Conservation (phyloP, 208 protist species). For the Crithidia acanthocephali region DNA sequence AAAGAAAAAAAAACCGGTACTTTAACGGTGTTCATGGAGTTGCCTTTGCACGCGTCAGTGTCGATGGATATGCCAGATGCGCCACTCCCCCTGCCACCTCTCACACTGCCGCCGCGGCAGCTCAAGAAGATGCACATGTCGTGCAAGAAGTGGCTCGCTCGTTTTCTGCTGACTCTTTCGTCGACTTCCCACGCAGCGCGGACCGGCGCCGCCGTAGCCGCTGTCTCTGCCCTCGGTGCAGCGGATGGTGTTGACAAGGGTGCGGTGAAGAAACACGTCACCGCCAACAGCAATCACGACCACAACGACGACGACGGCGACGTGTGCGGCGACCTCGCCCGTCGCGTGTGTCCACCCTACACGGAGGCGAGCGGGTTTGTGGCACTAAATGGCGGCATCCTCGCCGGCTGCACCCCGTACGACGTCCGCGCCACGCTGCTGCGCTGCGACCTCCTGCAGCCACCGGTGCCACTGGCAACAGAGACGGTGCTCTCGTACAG, state of each 20-base stretch:
- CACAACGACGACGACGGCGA: not conserved
- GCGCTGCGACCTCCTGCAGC: slow-evolving; percentile 19
- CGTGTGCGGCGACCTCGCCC: not conserved
- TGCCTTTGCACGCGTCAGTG: not conserved
- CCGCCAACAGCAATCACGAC: no score
- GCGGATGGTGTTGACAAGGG: no score
- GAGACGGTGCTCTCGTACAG: slow-evolving; percentile 22
- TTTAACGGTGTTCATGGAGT: not conserved
- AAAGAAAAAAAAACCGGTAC: no score
- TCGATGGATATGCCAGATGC: not conserved
- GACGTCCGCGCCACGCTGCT: slow-evolving; percentile 40
- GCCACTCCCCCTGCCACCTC: slow-evolving; percentile 1
- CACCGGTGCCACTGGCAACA: not conserved
- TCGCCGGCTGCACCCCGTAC: slow-evolving; percentile 53
- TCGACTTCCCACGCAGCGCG: not conserved
- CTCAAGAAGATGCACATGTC: slow-evolving; percentile 24
- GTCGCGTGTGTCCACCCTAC: not conserved
- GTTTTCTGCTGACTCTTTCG: slow-evolving; percentile 19
- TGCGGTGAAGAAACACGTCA: no score
- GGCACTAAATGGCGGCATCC: slow-evolving; percentile 63
- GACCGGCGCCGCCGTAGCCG: not conserved
- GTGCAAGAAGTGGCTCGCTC: slow-evolving; percentile 26
- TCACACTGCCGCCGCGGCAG: slow-evolving; percentile 24
- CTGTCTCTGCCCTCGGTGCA: not conserved
- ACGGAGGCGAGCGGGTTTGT: slow-evolving; percentile 42